Percentiles rank a stretch among this genome's conserved stretches.
These are phyloP conservation scores for Suhomyces yuchorum DNA, from an alignment of 1,139 yeast species.

Conservation along the genomic window DNA sequence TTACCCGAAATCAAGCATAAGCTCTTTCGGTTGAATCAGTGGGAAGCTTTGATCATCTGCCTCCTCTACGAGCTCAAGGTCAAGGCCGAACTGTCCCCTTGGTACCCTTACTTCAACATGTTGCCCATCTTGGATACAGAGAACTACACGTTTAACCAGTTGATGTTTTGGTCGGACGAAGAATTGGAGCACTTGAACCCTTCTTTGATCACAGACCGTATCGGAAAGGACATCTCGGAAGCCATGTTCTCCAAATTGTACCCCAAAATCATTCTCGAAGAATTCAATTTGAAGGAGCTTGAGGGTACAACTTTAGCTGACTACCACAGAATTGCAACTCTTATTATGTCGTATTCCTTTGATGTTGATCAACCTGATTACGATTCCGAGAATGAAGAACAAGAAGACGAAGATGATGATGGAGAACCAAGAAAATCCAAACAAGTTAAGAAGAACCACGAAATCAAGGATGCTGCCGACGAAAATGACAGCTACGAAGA, in stretches of 20 bases:
- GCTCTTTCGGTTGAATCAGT: slow-evolving; percentile 54
- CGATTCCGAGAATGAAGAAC: slow-evolving; percentile 23
- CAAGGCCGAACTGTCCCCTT: slow-evolving; percentile 48
- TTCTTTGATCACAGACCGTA: slow-evolving; percentile 64
- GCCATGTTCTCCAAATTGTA: slow-evolving; percentile 50
- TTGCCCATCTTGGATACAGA: slow-evolving; percentile 53
- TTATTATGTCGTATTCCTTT: slow-evolving; percentile 50
- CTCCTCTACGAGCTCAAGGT: slow-evolving; percentile 59
- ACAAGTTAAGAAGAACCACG: slow-evolving; percentile 9
- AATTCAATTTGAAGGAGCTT: slow-evolving; percentile 28
- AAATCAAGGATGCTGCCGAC: slow-evolving; percentile 8
- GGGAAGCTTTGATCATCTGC: slow-evolving; percentile 76
- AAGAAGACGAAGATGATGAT: slow-evolving; percentile 23
- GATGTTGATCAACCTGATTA: slow-evolving; percentile 33
- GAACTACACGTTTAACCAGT: slow-evolving; percentile 54
- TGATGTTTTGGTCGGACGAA: slow-evolving; percentile 75
- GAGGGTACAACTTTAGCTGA: slow-evolving; percentile 49
- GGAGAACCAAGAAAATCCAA: slow-evolving; percentile 13
- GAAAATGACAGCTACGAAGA: slow-evolving; percentile 1
- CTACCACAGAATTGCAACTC: slow-evolving; percentile 70
- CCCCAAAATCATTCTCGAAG: slow-evolving; percentile 26
- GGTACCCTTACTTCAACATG: slow-evolving; percentile 72
- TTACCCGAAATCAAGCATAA: slow-evolving; percentile 34
- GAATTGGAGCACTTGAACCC: slow-evolving; percentile 62
- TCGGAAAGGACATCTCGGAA: slow-evolving; percentile 71